These are phyloP conservation scores for Lachancea sp. DNA, from an alignment of 805 yeast genomes.

Conservation along the genomic window DNA sequence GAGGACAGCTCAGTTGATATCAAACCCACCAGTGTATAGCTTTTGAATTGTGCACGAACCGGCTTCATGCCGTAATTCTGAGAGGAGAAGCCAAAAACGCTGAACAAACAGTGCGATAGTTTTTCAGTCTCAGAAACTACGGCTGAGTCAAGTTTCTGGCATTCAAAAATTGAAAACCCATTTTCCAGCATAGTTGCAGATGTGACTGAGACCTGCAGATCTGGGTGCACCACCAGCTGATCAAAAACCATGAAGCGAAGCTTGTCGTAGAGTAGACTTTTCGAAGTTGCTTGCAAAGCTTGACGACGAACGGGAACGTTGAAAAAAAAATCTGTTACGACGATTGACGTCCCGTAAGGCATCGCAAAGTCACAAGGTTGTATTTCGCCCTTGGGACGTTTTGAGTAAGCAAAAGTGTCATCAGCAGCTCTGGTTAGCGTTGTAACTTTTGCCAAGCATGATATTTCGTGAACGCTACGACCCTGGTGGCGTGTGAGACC, in stretches of 20 bases:
- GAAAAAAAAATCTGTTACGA: constrained; percentile 18
- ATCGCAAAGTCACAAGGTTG: background rate
- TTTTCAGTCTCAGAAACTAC: background rate
- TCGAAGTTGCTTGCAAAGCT: constrained; percentile 12
- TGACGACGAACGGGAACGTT: constrained; percentile 26
- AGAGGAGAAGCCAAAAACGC: constrained; percentile 16
- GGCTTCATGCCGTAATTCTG: constrained; percentile 17
- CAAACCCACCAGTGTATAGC: constrained; percentile 32
- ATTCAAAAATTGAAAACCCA: constrained; percentile 3
- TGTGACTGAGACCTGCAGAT: constrained; percentile 9
- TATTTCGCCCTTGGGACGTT: constrained; percentile 7
- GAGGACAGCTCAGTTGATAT: constrained; percentile 35
- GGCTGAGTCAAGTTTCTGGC: constrained; percentile 3
- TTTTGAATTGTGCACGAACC: constrained; percentile 17
- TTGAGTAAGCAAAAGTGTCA: constrained; percentile 27
- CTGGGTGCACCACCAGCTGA: constrained; percentile 16
- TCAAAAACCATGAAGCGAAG: constrained; percentile 20
- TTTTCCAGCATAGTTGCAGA: constrained; percentile 5
- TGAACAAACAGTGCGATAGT: constrained; percentile 2
- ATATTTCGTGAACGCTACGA: constrained; percentile 54
- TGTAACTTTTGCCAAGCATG: constrained; percentile 41
- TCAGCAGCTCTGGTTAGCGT: constrained; percentile 41
- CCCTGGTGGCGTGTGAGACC: constrained; percentile 66
- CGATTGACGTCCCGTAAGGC: constrained; percentile 18
- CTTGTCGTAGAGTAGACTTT: constrained; percentile 7